Evolutionary conservation across 129 eudicot species (phyloP).

Genomic region (Ambrosia artemisiifolia): DNA sequence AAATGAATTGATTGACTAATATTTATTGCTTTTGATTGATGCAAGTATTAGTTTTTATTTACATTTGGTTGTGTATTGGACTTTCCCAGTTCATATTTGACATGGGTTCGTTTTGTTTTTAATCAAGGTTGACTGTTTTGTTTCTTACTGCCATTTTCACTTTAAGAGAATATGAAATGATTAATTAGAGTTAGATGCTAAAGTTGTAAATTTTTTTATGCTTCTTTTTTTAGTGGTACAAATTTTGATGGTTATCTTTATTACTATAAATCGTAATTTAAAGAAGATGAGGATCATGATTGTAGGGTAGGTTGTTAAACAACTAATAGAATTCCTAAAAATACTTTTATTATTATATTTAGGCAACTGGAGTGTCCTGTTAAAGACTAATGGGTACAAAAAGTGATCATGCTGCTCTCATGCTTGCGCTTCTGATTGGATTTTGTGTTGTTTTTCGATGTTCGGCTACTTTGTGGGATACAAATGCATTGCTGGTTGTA

Average conservation of each 20-base stretch:
- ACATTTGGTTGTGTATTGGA: slow-evolving; percentile 11
- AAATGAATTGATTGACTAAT: too few species aligned
- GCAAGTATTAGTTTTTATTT: neutral
- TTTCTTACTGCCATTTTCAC: neutral
- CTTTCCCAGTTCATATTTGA: slow-evolving; percentile 9
- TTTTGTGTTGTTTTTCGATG: slow-evolving; percentile 39
- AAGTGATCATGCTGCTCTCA: slow-evolving; percentile 12
- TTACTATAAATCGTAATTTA: slow-evolving; percentile 12
- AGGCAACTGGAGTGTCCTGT: too few species aligned
- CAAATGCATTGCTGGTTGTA: slow-evolving; percentile 48
- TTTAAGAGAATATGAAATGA: neutral
- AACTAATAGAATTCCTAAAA: slow-evolving; percentile 19
- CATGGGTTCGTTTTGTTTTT: neutral
- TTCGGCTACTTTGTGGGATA: slow-evolving; percentile 43
- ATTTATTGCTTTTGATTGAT: neutral
- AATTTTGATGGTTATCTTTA: neutral
- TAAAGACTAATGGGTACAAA: slow-evolving; percentile 47
- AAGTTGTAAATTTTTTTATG: neutral
- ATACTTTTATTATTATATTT: neutral
- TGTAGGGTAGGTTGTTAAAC: slow-evolving; percentile 21
- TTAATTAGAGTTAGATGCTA: neutral
- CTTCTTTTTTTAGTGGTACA: neutral
- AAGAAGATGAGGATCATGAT: slow-evolving; percentile 11
- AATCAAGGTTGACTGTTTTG: slow-evolving; percentile 3
- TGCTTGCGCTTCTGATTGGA: slow-evolving; percentile 34